Percentiles rank a stretch among this genome's conserved stretches.
Evolutionary conservation across 2,329 filamentous ascomycete genomes (phyloP).

Genomic region (Shiraia sp.): DNA sequence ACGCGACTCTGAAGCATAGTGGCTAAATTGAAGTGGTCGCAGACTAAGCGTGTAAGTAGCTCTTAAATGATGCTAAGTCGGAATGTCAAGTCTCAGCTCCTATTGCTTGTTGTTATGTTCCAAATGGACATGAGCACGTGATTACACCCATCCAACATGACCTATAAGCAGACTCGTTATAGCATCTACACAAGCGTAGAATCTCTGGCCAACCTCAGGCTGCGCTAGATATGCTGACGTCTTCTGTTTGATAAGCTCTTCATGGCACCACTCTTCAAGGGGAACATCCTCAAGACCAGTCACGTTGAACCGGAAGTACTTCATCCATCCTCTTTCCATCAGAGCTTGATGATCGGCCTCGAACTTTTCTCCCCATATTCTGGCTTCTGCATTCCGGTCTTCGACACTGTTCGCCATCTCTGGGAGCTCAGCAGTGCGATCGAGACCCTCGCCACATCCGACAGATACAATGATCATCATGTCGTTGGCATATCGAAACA

Average conservation of each 20-base stretch:
- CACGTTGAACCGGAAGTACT: constrained; percentile 40
- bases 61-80: no score
- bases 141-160: constrained; percentile 2
- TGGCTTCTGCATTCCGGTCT: constrained; percentile 22
- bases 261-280: constrained; percentile 34
- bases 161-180: constrained; percentile 27
- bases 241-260: constrained; percentile 32
- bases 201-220: constrained; percentile 26
- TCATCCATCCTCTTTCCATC: constrained; percentile 35
- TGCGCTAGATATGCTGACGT: constrained; percentile 29
- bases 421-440: constrained; percentile 17
- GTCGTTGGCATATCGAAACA: constrained; percentile 36
- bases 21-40: no score
- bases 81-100: no score
- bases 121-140: not conserved
- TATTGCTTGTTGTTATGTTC: not conserved
- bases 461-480: constrained; percentile 38
- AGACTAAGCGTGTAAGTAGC: no score
- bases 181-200: constrained; percentile 36
- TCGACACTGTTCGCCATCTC: constrained; percentile 35
- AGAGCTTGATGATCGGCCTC: constrained; percentile 26
- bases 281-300: constrained; percentile 30
- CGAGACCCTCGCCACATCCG: constrained; percentile 28
- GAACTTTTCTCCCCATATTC: constrained; percentile 25
- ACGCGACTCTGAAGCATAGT: no score